A percentile compares a stretch with the other conserved stretches of the same genome.
phyloP scores from a whole-genome alignment of 208 protist species.

The Acanthamoeba pearcei region DNA sequence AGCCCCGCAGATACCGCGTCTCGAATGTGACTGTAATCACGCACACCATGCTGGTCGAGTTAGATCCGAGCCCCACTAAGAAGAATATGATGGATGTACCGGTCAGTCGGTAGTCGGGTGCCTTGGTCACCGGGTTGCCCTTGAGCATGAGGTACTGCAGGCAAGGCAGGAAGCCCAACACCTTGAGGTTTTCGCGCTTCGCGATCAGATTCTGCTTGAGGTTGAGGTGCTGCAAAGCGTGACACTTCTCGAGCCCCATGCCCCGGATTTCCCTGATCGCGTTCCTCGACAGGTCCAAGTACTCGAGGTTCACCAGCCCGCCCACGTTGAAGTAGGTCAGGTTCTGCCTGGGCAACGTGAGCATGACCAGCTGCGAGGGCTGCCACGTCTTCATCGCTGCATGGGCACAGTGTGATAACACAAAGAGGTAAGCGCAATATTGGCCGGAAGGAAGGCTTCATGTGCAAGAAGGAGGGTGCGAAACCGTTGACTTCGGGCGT shows the following conservation, averaged over 20 bases:
- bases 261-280: constrained; percentile 29
- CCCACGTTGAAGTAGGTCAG: constrained; percentile 68
- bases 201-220: constrained; percentile 47
- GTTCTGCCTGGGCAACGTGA: constrained; percentile 56
- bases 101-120: constrained; percentile 35
- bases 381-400: constrained; percentile 71
- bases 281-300: constrained; percentile 63
- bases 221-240: constrained; percentile 62
- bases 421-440: not conserved
- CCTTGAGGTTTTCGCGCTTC: constrained; percentile 64
- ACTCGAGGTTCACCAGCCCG: constrained; percentile 56
- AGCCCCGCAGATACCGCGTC: constrained; percentile 51
- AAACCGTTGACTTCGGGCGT: constrained; percentile 59
- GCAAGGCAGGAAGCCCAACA: constrained; percentile 57
- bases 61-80: not conserved
- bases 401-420: not conserved
- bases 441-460: not conserved
- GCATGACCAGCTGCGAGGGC: constrained; percentile 52
- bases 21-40: constrained; percentile 15
- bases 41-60: not conserved
- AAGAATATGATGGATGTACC: not conserved
- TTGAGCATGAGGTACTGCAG: constrained; percentile 69
- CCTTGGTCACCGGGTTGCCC: constrained; percentile 56
- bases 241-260: constrained; percentile 70
- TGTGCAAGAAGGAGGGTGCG: not conserved